Base-by-base conservation (phyloP, 2,329 filamentous ascomycete species). In the Aureobasidium vineae region DNA sequence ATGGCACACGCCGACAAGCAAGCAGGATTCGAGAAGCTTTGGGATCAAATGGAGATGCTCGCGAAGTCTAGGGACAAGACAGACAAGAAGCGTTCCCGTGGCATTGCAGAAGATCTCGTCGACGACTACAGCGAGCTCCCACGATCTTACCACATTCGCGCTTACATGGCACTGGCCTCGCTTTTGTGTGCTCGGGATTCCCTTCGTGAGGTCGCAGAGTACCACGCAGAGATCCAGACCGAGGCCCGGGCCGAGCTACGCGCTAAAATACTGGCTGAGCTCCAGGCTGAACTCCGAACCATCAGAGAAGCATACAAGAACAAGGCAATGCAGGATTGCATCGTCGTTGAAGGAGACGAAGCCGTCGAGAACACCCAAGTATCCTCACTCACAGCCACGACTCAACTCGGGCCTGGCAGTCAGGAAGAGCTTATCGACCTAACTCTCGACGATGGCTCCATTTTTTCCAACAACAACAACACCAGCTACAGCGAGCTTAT, bases 211-310 rank as follows among this genome's bases (percentile, higher is more conserved):
- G 52, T 13, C 8, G n/a, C 36, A 11, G 13, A 38, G n/a, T 1
- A 16, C 5, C 4, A 26, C 72, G 71, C 67, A 69, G 66, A n/a
- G 78, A 78, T 19, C n/a, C 41, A 41, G 11, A 7, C 10, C 26
- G 31, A n/a, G 16, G 3, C 5, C 15, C 8, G 15, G 19, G 8
- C 49, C 19, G 16, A 28, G 15, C 23, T 28, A 4, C 26, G 16
- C 13, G 23, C 47, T 4, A 23, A 4, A 3, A 23, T 47, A 15
- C 21, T 23, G 21, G 10, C 8, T 43, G 41, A 21, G 19, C 41
- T 43, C 19, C 41, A 21, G 16, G 5, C 19, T 21, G 49, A 31
- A 16, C 49, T 52, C 7, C 49, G 10, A n/a, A n/a, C 1, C 10
- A 52, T 33, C 49, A 31, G 49, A 33, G 49, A 52, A 52, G 16